phyloP scores from a whole-genome alignment of 108 stramenopile genomes.

The Nitzschia palea region DNA sequence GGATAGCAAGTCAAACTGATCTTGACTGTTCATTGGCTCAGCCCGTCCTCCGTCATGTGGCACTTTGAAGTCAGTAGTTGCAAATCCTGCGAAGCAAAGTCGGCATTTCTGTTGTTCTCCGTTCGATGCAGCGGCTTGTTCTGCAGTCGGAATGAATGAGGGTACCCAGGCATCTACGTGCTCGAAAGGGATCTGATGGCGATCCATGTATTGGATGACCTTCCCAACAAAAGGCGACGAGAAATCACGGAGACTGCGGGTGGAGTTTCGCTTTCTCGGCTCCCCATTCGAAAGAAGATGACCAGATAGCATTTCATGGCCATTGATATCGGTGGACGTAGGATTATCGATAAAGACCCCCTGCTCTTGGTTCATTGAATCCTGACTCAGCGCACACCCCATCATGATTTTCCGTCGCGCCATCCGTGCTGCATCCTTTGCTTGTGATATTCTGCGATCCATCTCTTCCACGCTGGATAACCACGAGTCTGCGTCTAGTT shows the following conservation, averaged over 20 bases:
- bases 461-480: conserved; percentile 77
- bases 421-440: conserved; percentile 71
- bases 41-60: conserved; percentile 25
- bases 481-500: conserved; percentile 69
- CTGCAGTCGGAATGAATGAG: conserved; percentile 41
- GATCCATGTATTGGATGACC: conserved; percentile 66
- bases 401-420: conserved; percentile 74
- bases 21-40: conserved; percentile 31
- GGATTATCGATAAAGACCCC: conserved; percentile 85
- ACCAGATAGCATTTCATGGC: conserved; percentile 15
- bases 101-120: conserved; percentile 41
- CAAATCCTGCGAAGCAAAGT: conserved; percentile 77
- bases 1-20: conserved; percentile 63
- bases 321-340: conserved; percentile 14
- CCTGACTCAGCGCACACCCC: conserved; percentile 73
- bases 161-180: conserved; percentile 88
- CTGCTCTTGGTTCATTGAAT: conserved; percentile 42
- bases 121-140: not conserved
- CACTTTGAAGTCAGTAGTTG: conserved; percentile 55
- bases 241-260: conserved; percentile 25
- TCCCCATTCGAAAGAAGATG: not conserved
- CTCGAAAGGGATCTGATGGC: conserved; percentile 79
- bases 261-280: not conserved
- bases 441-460: conserved; percentile 68
- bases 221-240: conserved; percentile 76